phyloP scores from a whole-genome alignment of 495 filamentous ascomycete genomes.

The Niebla homalea region DNA sequence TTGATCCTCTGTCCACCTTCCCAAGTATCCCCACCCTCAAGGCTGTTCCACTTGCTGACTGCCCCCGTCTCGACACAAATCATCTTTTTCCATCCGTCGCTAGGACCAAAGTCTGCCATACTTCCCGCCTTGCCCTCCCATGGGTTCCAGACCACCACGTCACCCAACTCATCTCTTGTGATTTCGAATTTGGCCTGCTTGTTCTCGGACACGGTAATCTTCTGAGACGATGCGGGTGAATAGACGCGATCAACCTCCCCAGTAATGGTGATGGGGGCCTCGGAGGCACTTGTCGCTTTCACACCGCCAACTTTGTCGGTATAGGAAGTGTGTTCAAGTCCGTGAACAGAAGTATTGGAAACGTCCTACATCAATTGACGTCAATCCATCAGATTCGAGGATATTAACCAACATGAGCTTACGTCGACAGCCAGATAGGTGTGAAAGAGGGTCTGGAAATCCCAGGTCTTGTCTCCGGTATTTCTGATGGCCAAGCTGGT shows the following conservation, averaged over 20 bases:
- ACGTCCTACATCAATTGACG: slow-evolving; percentile 48
- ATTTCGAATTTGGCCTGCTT: slow-evolving; percentile 54
- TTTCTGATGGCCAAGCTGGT: slow-evolving; percentile 84
- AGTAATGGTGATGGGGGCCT: slow-evolving; percentile 39
- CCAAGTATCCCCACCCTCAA: slow-evolving; percentile 79
- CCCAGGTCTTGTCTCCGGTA: slow-evolving; percentile 63
- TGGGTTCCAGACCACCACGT: slow-evolving; percentile 96
- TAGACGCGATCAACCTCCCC: slow-evolving; percentile 79
- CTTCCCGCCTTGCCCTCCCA: slow-evolving; percentile 71
- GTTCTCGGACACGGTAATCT: slow-evolving; percentile 42
- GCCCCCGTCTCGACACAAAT: slow-evolving; percentile 85
- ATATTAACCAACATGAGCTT: slow-evolving; percentile 15
- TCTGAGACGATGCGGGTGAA: slow-evolving; percentile 30
- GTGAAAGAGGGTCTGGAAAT: slow-evolving; percentile 86
- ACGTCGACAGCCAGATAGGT: slow-evolving; percentile 77
- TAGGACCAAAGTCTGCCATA: slow-evolving; percentile 80
- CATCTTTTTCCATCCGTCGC: slow-evolving; percentile 83
- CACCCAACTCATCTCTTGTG: slow-evolving; percentile 62
- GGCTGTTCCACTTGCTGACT: slow-evolving; percentile 63
- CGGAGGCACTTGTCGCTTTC: slow-evolving; percentile 5
- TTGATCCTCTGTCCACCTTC: slow-evolving; percentile 75
- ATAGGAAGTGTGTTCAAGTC: slow-evolving; percentile 61
- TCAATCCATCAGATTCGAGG: not conserved
- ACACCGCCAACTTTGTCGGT: slow-evolving; percentile 37
- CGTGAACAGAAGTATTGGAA: slow-evolving; percentile 48